Conservation (phyloP, 768 basidiomycete species). For the Suillus tomentosus region DNA sequence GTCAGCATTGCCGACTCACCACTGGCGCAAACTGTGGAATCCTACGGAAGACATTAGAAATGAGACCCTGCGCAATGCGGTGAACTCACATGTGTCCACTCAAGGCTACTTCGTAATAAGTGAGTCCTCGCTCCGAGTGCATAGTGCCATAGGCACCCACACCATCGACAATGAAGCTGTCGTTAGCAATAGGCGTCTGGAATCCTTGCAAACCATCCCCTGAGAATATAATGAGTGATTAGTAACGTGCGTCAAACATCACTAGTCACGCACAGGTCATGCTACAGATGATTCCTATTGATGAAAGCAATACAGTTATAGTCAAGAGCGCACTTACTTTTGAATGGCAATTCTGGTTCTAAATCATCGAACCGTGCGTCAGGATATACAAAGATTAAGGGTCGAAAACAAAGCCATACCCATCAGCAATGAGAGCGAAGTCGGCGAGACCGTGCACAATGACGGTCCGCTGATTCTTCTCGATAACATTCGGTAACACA, state of each 20-base stretch:
- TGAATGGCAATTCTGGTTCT: constrained; percentile 46
- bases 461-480: constrained; percentile 68
- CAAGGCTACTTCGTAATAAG: constrained; percentile 65
- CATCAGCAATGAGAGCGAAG: constrained; percentile 72
- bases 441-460: constrained; percentile 76
- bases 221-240: constrained; percentile 9
- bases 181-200: constrained; percentile 64
- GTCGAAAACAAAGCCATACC: constrained; percentile 38
- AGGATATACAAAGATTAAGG: neutral
- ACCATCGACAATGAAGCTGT: constrained; percentile 74
- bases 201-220: constrained; percentile 56
- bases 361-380: neutral
- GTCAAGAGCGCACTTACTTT: neutral
- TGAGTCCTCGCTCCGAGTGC: constrained; percentile 68
- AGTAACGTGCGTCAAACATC: neutral
- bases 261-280: constrained; percentile 3
- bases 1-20: constrained; percentile 37
- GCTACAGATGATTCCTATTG: neutral
- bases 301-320: neutral
- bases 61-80: neutral
- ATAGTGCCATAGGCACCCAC: constrained; percentile 66
- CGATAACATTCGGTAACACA: constrained; percentile 73
- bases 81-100: constrained; percentile 64
- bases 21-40: constrained; percentile 66
- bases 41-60: neutral